These are phyloP conservation scores for Paxillus ammoniavirescens DNA, from an alignment of 768 basidiomycete species.

Conservation along the genomic window DNA sequence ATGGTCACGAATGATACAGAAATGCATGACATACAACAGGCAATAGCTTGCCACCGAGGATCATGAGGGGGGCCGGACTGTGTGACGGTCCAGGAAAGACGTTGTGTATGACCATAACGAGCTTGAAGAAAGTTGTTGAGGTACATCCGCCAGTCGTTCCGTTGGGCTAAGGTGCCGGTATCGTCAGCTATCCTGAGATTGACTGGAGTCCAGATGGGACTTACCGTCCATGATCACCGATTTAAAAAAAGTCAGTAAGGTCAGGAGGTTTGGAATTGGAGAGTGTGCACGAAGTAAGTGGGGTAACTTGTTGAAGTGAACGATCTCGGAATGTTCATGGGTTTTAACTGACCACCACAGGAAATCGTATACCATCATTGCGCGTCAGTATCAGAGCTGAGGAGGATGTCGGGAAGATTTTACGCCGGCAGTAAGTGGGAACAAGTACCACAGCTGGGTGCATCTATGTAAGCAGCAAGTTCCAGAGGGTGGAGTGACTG, in stretches of 20 bases:
- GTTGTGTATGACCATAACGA: conserved; percentile 29
- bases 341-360: conserved; percentile 26
- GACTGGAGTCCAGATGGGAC: background rate
- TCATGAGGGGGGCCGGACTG: conserved; percentile 24
- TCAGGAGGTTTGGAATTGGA: conserved; percentile 1
- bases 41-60: conserved; percentile 23
- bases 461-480: conserved; percentile 1
- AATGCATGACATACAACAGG: conserved; percentile 20
- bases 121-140: conserved; percentile 32
- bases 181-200: conserved; percentile 2
- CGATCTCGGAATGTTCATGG: background rate
- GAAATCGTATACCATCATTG: conserved; percentile 19
- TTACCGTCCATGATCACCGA: conserved; percentile 16
- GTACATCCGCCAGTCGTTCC: conserved; percentile 27
- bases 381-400: conserved; percentile 18
- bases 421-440: conserved; percentile 8
- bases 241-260: background rate
- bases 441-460: conserved; percentile 20
- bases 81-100: conserved; percentile 20
- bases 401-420: background rate
- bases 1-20: background rate
- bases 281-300: conserved; percentile 2
- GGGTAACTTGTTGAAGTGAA: conserved; percentile 6
- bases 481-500: conserved; percentile 17
- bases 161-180: conserved; percentile 15